Base-by-base conservation (phyloP, 441 rosid species). In the Gossypium schwendimanii region DNA sequence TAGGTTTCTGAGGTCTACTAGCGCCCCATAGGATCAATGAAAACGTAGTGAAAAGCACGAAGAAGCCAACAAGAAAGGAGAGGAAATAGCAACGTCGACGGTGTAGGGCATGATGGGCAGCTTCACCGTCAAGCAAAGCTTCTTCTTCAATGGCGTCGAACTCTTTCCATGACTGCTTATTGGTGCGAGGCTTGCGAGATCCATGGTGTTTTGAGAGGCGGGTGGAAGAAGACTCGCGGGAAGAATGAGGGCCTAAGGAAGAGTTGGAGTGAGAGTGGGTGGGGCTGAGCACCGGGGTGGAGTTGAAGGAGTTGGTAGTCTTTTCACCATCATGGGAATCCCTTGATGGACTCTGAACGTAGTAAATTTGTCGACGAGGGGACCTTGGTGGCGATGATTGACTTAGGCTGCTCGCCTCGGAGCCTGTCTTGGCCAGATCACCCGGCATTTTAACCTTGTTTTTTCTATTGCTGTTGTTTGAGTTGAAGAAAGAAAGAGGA, bases 121-220 rank as follows among this genome's bases (percentile, higher is more conserved):
- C 59, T 3, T 79, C 85, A 28, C 71, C 81, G 3, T 73, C 73
- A 3, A 81, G 80, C 21, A 85, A 76, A 6, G 82, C 82, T 64
- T 85, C 88, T 77, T 89, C 94, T 75, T 85, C 88, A 55, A 85
- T 83, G 70, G 83, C 81, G 17, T 79, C 86, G 67, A 85, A 85
- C 82, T 74, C 86, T 77, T 81, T 82, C 74, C 84, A 79, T 0
- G 76, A 75, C 71, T 55, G 58, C 58, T 17, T 53, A 20, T 75
- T 72, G n/a, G 54, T 69, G 18, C 70, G 70, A 14, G 63, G 61
- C 10, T 70, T 69, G 18, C 74, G 21, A 58, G 63, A 28, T 39
- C 26, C 77, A 24, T 58, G 75, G 23, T 77, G 69, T n/a, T 31
- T 70, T 18, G 88, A 85, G 68, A 79, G 79, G 36, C 83, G 81